phyloP scores from a whole-genome alignment of 176 grass and related monocot genomes.

The Zoysia japonica region DNA sequence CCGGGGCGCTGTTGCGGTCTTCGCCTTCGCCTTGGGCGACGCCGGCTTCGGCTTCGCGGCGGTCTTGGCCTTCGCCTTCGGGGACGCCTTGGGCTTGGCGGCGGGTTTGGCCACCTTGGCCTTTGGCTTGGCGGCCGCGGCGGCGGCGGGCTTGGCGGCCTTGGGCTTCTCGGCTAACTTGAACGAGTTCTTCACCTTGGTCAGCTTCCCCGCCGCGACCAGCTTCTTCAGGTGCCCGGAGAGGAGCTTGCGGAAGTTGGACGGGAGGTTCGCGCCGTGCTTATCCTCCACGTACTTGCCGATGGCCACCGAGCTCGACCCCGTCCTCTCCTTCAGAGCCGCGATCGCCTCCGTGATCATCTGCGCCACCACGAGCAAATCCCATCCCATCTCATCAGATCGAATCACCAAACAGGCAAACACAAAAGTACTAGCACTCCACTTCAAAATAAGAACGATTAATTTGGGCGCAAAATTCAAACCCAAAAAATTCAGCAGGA shows the following conservation, averaged over 20 bases:
- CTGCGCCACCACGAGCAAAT: slow-evolving; percentile 10
- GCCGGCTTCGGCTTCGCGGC: slow-evolving; percentile 28
- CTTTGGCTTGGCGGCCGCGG: slow-evolving; percentile 7
- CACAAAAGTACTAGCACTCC: not conserved
- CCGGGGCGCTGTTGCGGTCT: not conserved
- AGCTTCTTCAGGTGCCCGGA: slow-evolving; percentile 66
- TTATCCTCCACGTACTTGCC: slow-evolving; percentile 71
- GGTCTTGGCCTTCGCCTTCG: slow-evolving; percentile 40
- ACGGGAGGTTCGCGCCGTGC: slow-evolving; percentile 51
- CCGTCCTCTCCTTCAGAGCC: slow-evolving; percentile 72
- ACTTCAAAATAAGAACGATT: not conserved
- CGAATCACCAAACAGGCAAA: too few species aligned
- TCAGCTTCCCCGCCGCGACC: slow-evolving; percentile 50
- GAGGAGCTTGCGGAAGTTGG: slow-evolving; percentile 69
- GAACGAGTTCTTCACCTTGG: slow-evolving; percentile 78
- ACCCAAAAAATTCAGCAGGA: not conserved
- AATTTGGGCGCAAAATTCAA: not conserved
- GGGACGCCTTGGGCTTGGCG: slow-evolving; percentile 28
- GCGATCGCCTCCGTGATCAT: slow-evolving; percentile 81
- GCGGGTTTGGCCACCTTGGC: too few species aligned
- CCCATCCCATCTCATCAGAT: slow-evolving; percentile 2
- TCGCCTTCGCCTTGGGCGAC: slow-evolving; percentile 8
- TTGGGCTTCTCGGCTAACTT: slow-evolving; percentile 48
- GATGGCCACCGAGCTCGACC: slow-evolving; percentile 84
- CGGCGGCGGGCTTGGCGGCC: not conserved